phyloP scores from a whole-genome alignment of 176 grass and related monocot genomes.

The Elymus sibiricus region DNA sequence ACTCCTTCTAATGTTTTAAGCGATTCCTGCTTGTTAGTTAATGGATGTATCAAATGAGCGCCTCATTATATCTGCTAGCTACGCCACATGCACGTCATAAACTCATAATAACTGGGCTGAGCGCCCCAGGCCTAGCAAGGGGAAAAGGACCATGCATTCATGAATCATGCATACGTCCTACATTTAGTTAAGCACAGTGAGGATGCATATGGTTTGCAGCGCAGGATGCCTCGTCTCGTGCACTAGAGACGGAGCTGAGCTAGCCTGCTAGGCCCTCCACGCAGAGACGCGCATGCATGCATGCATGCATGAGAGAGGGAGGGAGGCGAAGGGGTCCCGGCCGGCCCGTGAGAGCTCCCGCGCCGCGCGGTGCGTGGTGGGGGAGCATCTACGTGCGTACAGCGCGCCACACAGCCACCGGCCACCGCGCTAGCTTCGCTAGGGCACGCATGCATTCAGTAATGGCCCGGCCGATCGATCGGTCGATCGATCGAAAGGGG shows the following conservation, averaged over 20 bases:
- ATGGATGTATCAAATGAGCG: background rate
- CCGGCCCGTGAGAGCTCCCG: constrained; percentile 24
- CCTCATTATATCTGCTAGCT: background rate
- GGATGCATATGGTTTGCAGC: background rate
- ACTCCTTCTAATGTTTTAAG: no score
- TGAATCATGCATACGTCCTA: background rate
- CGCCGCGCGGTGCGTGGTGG: constrained; percentile 39
- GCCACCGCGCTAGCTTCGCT: constrained; percentile 10
- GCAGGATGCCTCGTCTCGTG: background rate
- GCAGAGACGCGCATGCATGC: background rate
- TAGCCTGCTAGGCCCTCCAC: background rate
- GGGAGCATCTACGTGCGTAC: constrained; percentile 27
- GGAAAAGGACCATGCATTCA: background rate
- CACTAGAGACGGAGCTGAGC: background rate
- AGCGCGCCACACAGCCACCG: constrained; percentile 1
- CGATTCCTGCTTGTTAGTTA: background rate
- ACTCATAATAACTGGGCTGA: background rate
- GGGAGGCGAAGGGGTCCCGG: constrained; percentile 15
- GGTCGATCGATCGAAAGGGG: background rate
- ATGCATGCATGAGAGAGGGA: background rate
- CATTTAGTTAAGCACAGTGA: background rate
- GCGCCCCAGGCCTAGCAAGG: background rate
- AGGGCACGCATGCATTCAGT: constrained; percentile 36
- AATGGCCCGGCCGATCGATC: constrained; percentile 17
- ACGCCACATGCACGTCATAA: constrained; percentile 1